These are phyloP conservation scores for Blastomyces percursus DNA, from an alignment of 2,329 filamentous ascomycete species.

Conservation along the genomic window DNA sequence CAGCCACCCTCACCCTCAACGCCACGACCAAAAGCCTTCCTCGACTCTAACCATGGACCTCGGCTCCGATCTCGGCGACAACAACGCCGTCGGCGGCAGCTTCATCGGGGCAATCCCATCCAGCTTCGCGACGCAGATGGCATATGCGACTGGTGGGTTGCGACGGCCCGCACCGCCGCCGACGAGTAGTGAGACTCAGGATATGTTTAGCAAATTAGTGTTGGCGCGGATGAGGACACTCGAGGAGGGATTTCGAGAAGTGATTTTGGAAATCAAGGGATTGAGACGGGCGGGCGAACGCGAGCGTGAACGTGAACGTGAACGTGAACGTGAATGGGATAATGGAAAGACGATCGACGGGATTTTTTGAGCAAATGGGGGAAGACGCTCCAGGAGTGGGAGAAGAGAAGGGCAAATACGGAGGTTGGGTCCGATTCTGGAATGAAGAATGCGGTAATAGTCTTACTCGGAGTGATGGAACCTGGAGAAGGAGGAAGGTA, in stretches of 20 bases:
- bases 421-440: not conserved
- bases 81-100: constrained; percentile 48
- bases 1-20: constrained; percentile 25
- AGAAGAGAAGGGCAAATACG: not conserved
- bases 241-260: constrained; percentile 79
- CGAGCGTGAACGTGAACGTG: not conserved
- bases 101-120: constrained; percentile 56
- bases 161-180: constrained; percentile 28
- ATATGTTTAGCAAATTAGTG: constrained; percentile 68
- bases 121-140: constrained; percentile 74
- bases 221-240: constrained; percentile 85
- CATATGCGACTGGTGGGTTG: constrained; percentile 55
- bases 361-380: not conserved
- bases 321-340: not conserved
- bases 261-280: constrained; percentile 68
- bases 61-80: constrained; percentile 61
- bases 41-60: constrained; percentile 63
- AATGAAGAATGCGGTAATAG: not conserved
- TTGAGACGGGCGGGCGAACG: constrained; percentile 35
- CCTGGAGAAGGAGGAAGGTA: not conserved
- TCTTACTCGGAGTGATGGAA: not conserved
- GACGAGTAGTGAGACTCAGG: constrained; percentile 47
- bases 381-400: not conserved
- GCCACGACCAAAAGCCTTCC: not conserved
- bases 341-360: not conserved